A percentile compares a stretch with the other conserved stretches of the same genome.
Evolutionary conservation across 495 filamentous ascomycete species (phyloP).

Genomic region (Pseudevernia furfuracea): DNA sequence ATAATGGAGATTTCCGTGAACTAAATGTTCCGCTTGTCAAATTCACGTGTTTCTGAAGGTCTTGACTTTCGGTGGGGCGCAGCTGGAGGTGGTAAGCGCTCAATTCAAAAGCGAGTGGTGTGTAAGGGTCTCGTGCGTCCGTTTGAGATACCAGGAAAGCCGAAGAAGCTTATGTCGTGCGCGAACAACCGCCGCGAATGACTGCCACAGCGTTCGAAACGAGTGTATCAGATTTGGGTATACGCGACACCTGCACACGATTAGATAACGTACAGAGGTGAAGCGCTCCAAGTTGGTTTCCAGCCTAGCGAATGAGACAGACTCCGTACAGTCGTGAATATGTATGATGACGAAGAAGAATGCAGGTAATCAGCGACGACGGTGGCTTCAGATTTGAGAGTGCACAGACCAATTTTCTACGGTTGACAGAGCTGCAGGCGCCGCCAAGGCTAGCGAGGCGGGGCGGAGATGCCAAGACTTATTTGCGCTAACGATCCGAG

Average conservation of each 20-base stretch:
- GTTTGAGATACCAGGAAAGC: background rate
- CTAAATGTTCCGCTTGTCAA: conserved; percentile 14
- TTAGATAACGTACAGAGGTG: conserved; percentile 15
- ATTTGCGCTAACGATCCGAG: background rate
- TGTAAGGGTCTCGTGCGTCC: conserved; percentile 6
- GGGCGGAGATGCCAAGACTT: conserved; percentile 1
- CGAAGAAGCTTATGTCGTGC: background rate
- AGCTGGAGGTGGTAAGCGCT: conserved; percentile 10
- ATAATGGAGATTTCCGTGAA: conserved; percentile 5
- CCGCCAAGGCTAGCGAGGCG: background rate
- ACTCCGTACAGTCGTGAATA: background rate
- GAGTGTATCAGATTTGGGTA: conserved; percentile 15
- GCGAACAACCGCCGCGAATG: conserved; percentile 7
- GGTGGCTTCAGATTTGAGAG: background rate
- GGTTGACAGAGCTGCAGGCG: background rate
- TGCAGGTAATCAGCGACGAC: background rate
- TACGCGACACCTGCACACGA: conserved; percentile 12
- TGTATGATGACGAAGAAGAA: background rate
- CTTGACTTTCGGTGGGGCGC: conserved; percentile 3
- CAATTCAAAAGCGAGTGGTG: conserved; percentile 9
- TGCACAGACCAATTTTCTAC: background rate
- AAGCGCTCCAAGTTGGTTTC: conserved; percentile 5
- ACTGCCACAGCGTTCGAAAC: conserved; percentile 9
- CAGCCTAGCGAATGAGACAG: background rate
- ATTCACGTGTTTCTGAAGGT: conserved; percentile 7